Conservation (phyloP, 2,329 filamentous ascomycete species). For the Cladosporium velox region DNA sequence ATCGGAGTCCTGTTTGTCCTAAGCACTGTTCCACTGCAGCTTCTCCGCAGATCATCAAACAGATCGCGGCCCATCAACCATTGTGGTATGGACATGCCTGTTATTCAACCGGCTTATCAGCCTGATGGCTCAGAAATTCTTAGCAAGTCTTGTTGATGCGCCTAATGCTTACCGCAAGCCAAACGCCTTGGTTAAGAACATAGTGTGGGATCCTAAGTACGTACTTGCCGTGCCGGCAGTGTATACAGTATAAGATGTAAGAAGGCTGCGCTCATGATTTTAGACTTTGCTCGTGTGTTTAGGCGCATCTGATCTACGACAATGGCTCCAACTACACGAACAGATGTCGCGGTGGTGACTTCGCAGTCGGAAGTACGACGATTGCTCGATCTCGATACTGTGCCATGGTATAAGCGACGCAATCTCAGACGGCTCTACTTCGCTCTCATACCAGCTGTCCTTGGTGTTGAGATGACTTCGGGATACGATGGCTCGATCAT, state of each 20-base stretch:
- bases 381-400: constrained; percentile 23
- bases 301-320: neutral
- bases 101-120: constrained; percentile 5
- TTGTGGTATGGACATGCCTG: neutral
- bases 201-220: neutral
- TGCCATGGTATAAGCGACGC: constrained; percentile 24
- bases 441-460: constrained; percentile 21
- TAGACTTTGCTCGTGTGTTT: neutral
- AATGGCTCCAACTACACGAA: constrained; percentile 17
- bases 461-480: constrained; percentile 25
- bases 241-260: neutral
- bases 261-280: neutral
- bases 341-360: constrained; percentile 23
- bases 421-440: constrained; percentile 22
- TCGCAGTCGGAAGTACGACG: constrained; percentile 25
- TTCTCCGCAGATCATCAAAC: constrained; percentile 4
- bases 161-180: constrained; percentile 12
- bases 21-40: neutral
- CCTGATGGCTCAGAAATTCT: neutral
- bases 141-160: constrained; percentile 15
- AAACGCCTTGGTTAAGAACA: neutral
- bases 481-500: constrained; percentile 21
- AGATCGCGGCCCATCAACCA: neutral
- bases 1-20: constrained; percentile 11
- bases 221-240: neutral